phyloP scores from a whole-genome alignment of 2,329 filamentous ascomycete genomes.

The Aspergillus brasiliensis region DNA sequence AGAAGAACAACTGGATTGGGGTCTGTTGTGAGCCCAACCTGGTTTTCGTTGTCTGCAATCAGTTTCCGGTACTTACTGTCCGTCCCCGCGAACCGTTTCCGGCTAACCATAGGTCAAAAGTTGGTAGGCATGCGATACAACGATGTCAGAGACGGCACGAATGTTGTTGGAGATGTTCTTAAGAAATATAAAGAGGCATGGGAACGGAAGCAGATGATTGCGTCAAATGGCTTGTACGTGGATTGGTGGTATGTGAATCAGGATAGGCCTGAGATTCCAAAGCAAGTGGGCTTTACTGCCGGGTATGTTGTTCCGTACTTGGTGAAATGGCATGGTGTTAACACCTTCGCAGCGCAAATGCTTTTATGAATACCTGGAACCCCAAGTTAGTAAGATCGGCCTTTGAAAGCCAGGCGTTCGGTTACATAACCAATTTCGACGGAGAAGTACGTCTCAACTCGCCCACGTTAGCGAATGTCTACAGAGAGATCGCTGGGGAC shows the following conservation, averaged over 20 bases:
- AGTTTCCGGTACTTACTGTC: slow-evolving; percentile 40
- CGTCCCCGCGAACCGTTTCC: too few relatives aligned
- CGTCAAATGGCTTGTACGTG: slow-evolving; percentile 28
- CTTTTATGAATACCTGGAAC: slow-evolving; percentile 13
- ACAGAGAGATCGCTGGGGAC: too few relatives aligned
- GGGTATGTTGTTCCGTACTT: slow-evolving; percentile 22
- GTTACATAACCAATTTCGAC: slow-evolving; percentile 1
- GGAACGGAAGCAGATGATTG: slow-evolving; percentile 32
- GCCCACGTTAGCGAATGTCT: too few relatives aligned
- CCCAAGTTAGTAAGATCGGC: background rate
- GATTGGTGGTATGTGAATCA: slow-evolving; percentile 32
- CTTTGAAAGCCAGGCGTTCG: background rate
- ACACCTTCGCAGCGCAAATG: background rate
- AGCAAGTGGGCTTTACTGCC: slow-evolving; percentile 27
- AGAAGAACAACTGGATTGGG: slow-evolving; percentile 42
- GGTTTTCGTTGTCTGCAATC: slow-evolving; percentile 41
- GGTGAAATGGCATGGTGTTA: background rate
- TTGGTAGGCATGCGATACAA: slow-evolving; percentile 34
- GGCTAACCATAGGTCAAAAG: too few relatives aligned
- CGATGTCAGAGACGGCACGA: slow-evolving; percentile 37
- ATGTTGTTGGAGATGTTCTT: slow-evolving; percentile 34
- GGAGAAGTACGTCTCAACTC: background rate
- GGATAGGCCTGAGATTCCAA: slow-evolving; percentile 20
- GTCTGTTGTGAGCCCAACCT: slow-evolving; percentile 49
- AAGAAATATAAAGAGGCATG: slow-evolving; percentile 42